A percentile compares a stretch with the other conserved stretches of the same genome.
Evolutionary conservation across 208 protist genomes (phyloP).

Genomic region (Polymyxa betae): DNA sequence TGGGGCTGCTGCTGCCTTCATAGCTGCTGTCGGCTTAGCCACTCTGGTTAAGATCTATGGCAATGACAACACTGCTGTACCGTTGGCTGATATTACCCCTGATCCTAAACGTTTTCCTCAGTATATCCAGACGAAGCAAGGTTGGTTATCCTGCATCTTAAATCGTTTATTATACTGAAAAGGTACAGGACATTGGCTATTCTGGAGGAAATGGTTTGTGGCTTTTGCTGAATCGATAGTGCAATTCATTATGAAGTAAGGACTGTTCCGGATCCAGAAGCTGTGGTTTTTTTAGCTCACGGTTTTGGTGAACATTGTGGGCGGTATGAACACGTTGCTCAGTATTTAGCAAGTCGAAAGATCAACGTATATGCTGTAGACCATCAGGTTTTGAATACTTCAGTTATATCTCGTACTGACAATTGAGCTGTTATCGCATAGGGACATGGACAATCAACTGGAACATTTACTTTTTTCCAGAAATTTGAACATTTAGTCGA

Average conservation of each 20-base stretch:
- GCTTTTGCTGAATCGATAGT: too few relatives aligned
- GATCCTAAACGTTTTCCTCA: neutral
- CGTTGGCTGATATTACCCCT: neutral
- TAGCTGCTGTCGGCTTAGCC: neutral
- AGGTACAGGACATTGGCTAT: neutral
- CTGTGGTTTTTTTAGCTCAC: neutral
- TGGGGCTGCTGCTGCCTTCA: neutral
- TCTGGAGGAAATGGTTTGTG: neutral
- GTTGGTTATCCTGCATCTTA: neutral
- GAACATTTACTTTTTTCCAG: neutral
- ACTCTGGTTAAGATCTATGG: neutral
- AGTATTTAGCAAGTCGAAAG: neutral
- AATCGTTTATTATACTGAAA: neutral
- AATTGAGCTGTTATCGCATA: neutral
- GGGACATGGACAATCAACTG: conserved; percentile 34
- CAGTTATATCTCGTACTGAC: neutral
- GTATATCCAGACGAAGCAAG: neutral
- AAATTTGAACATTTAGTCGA: neutral
- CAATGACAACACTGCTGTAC: neutral
- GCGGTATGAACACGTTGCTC: conserved; percentile 18
- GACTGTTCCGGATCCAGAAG: neutral
- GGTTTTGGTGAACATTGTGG: neutral
- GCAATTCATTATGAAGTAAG: neutral
- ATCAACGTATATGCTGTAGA: conserved; percentile 30
- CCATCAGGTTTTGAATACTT: conserved; percentile 19